Percentiles rank a stretch among this genome's conserved stretches.
phyloP scores from a whole-genome alignment of 192 early-diverging fungal species.

The Gigaspora rosea region DNA sequence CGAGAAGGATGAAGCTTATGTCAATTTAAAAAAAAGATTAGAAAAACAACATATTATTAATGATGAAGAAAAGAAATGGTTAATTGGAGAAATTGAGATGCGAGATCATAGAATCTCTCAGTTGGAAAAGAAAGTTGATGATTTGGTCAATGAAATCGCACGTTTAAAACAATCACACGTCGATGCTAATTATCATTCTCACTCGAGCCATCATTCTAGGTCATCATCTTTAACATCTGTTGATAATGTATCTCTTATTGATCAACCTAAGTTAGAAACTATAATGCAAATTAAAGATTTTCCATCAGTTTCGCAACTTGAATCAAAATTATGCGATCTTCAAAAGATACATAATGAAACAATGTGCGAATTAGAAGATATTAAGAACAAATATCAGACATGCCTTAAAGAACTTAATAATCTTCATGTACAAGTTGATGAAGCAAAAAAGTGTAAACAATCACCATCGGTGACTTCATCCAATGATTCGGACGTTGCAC shows the following conservation, averaged over 20 bases:
- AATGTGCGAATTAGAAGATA: not conserved
- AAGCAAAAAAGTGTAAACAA: not conserved
- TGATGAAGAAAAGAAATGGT: slow-evolving; percentile 5
- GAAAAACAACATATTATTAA: not conserved
- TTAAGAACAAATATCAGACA: slow-evolving; percentile 16
- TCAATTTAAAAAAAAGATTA: slow-evolving; percentile 13
- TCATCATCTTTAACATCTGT: slow-evolving; percentile 6
- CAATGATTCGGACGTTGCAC: not conserved
- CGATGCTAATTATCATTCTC: not conserved
- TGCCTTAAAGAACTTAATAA: slow-evolving; percentile 25
- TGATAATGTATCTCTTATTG: slow-evolving; percentile 1
- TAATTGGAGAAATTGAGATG: slow-evolving; percentile 2
- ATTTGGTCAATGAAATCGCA: not conserved
- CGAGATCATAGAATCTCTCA: not conserved
- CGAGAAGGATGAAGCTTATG: slow-evolving; percentile 31
- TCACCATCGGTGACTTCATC: too few relatives aligned
- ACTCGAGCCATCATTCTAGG: not conserved
- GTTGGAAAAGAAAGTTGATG: slow-evolving; percentile 23
- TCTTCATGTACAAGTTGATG: slow-evolving; percentile 3
- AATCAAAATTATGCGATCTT: slow-evolving; percentile 16
- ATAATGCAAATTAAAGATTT: not conserved
- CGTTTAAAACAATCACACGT: not conserved
- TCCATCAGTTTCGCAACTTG: not conserved
- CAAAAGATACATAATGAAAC: slow-evolving; percentile 18
- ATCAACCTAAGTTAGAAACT: not conserved